These are phyloP conservation scores for Geosmithia flava DNA, from an alignment of 2,329 filamentous ascomycete species.

Conservation along the genomic window DNA sequence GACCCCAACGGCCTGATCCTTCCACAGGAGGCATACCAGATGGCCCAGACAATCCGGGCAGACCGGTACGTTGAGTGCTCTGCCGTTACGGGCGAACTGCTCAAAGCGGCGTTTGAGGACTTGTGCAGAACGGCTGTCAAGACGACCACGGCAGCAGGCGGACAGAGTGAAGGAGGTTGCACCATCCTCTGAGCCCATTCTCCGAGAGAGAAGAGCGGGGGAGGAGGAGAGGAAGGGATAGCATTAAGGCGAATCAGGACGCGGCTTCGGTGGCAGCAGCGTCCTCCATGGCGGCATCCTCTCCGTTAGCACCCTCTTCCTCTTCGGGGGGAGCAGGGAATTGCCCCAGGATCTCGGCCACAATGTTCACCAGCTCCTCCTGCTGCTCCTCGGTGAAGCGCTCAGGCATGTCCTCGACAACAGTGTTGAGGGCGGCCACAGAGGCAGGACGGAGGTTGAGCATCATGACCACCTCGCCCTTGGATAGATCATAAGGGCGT, in stretches of 20 bases:
- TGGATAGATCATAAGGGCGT: slow-evolving; percentile 46
- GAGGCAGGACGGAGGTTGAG: slow-evolving; percentile 51
- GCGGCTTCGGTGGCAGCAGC: not conserved
- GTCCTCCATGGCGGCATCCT: slow-evolving; percentile 24
- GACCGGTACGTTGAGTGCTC: slow-evolving; percentile 56
- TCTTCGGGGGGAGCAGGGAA: slow-evolving; percentile 21
- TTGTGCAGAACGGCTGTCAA: slow-evolving; percentile 42
- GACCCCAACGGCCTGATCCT: slow-evolving; percentile 50
- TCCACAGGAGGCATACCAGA: slow-evolving; percentile 45
- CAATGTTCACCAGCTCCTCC: slow-evolving; percentile 40
- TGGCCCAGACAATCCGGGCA: slow-evolving; percentile 44
- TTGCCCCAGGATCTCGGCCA: slow-evolving; percentile 45
- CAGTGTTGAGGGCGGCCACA: slow-evolving; percentile 44
- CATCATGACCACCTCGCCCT: slow-evolving; percentile 58
- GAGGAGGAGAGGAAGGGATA: not conserved
- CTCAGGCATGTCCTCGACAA: slow-evolving; percentile 52
- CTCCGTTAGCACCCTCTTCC: slow-evolving; percentile 15
- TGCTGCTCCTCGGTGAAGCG: slow-evolving; percentile 49
- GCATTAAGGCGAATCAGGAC: not conserved
- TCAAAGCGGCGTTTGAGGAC: slow-evolving; percentile 46
- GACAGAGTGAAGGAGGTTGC: slow-evolving; percentile 44
- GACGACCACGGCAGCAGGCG: slow-evolving; percentile 30
- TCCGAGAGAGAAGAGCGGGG: not conserved
- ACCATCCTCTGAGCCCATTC: slow-evolving; percentile 27
- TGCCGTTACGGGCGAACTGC: slow-evolving; percentile 44